phyloP scores from a whole-genome alignment of 1,284 basidiomycete species.

The Ceratobasidium sp. region DNA sequence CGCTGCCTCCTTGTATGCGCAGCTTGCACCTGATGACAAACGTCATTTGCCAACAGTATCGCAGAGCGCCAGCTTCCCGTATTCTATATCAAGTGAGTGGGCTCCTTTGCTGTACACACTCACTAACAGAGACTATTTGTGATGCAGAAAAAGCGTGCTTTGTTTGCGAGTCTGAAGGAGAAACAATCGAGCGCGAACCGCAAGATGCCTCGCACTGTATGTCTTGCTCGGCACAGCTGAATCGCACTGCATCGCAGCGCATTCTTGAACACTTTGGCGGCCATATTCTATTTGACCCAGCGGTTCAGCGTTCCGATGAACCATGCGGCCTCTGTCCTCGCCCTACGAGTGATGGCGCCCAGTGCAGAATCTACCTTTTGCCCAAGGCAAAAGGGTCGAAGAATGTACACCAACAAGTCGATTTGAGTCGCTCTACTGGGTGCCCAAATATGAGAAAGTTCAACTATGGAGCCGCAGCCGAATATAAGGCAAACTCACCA shows the following conservation, averaged over 20 bases:
- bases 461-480: neutral
- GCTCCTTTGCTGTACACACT: neutral
- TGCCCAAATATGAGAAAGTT: neutral
- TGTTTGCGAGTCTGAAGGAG: neutral
- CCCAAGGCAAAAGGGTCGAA: neutral
- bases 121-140: neutral
- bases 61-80: neutral
- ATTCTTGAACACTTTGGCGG: neutral
- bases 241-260: neutral
- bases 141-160: neutral
- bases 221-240: neutral
- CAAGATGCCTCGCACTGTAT: neutral
- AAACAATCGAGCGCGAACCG: neutral
- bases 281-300: neutral
- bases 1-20: neutral
- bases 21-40: neutral
- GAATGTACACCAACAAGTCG: neutral
- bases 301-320: neutral
- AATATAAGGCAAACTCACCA: neutral
- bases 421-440: neutral
- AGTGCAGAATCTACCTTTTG: neutral
- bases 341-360: neutral
- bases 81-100: neutral
- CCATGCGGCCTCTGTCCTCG: neutral
- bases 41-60: neutral